phyloP scores from a whole-genome alignment of 805 yeast species.

The Zygoascus flipseniorum region DNA sequence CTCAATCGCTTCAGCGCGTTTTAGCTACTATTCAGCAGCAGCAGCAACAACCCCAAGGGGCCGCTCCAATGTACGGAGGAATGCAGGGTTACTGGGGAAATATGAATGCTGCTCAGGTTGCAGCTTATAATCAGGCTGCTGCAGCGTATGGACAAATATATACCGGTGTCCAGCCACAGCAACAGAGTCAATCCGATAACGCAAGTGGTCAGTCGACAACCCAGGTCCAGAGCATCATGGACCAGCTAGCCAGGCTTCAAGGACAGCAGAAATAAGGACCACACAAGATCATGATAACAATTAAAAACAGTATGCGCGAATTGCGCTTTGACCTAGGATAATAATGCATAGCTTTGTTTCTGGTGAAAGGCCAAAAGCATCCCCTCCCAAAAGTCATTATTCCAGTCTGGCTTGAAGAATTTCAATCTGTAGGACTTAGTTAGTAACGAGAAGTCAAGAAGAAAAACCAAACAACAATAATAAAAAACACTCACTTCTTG shows the following conservation, averaged over 20 bases:
- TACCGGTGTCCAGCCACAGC: neutral
- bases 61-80: constrained; percentile 3
- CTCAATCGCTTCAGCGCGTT: constrained; percentile 61
- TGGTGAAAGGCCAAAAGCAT: no score
- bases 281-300: neutral
- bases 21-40: constrained; percentile 30
- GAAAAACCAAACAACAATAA: no score
- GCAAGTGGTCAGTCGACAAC: constrained; percentile 11
- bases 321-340: no score
- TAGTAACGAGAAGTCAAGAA: neutral
- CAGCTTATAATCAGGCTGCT: neutral
- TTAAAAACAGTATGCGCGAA: no score
- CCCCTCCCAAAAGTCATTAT: no score
- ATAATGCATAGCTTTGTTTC: no score
- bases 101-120: neutral
- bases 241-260: constrained; percentile 18
- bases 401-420: neutral
- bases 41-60: constrained; percentile 7
- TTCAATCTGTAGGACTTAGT: neutral
- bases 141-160: neutral
- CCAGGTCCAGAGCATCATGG: constrained; percentile 21
- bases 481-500: constrained; percentile 6
- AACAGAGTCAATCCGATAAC: neutral
- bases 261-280: constrained; percentile 5
- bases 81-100: neutral